These are phyloP conservation scores for Colletotrichum cereale DNA, from an alignment of 2,329 filamentous ascomycete species.

Conservation along the genomic window DNA sequence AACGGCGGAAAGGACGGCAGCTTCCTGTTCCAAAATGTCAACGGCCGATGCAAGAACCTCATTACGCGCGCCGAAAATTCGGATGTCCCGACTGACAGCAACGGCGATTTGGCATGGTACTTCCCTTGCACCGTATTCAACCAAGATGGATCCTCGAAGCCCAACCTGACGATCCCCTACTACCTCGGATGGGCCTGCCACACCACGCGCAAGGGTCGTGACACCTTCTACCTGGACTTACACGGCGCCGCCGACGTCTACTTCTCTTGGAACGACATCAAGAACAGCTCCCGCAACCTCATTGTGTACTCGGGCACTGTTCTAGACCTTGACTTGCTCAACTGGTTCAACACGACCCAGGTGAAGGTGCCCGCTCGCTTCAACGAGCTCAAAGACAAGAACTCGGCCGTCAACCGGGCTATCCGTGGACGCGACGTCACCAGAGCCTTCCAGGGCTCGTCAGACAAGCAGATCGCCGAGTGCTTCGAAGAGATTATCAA, in stretches of 20 bases:
- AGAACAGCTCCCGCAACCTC: conserved; percentile 88
- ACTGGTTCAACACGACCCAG: conserved; percentile 89
- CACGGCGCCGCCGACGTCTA: conserved; percentile 85
- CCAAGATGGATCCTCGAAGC: conserved; percentile 87
- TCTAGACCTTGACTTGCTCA: conserved; percentile 86
- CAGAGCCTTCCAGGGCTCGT: conserved; percentile 81
- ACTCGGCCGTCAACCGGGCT: conserved; percentile 67
- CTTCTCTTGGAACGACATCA: conserved; percentile 95
- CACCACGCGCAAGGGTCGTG: conserved; percentile 76
- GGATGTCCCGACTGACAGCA: conserved; percentile 81
- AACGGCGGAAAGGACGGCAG: conserved; percentile 93
- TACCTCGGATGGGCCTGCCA: conserved; percentile 93
- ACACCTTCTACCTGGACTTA: conserved; percentile 80
- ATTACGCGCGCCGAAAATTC: conserved; percentile 80
- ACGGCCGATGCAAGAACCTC: conserved; percentile 92
- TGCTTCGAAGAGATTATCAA: conserved; percentile 96
- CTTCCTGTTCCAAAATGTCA: conserved; percentile 98
- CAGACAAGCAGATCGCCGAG: conserved; percentile 84
- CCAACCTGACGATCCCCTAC: conserved; percentile 79
- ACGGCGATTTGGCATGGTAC: conserved; percentile 90
- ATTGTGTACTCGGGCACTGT: conserved; percentile 96
- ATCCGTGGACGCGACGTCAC: conserved; percentile 91
- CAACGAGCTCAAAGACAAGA: conserved; percentile 80
- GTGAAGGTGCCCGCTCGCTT: conserved; percentile 83
- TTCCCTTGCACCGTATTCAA: conserved; percentile 94